Evolutionary conservation across 257 asterid genomes (phyloP), one percentile per base, ranked within the genome.

Genomic region (Datura wrightii): DNA sequence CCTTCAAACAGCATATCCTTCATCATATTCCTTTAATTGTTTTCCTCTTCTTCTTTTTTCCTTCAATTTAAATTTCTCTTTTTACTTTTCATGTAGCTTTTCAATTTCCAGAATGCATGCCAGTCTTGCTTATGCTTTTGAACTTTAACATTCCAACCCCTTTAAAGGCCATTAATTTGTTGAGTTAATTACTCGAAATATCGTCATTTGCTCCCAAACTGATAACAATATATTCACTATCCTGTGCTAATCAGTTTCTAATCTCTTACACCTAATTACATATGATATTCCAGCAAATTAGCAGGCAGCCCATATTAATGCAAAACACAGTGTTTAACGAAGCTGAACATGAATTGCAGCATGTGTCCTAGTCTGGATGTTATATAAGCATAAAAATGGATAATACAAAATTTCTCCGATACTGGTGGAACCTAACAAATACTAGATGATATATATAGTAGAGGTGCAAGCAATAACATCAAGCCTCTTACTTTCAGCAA

Each of bases 1-100:
- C 79, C 19, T 39, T 58, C 19, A 66, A 56, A 52, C 44, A 79
- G 90, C 90, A 88, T 84, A 89, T 91, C 72, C 90, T 70, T 34
- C 14, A 19, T 62, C 37, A 82, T 87, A 84, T 88, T 74, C 88
- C 31, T 24, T 24, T 24, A 24, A 24, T 24, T 24, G 31, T 24
- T 24, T 24, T 24, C 31, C 48, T 44, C 8, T 10, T 2, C 11
- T n/a, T 82, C 65, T 6, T 58, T 44, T 18, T 58, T 58, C 42
- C 42, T 55, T 55, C 66, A 59, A 2, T 15, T 16, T 56, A 56
- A 58, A 58, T 58, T 9, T 18, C 63, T 16, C 2, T 56, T 39
- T 59, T n/a, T 6, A 8, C 34, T 19, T 60, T 19, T 60, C 67
- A 60, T n/a, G 67, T 60, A 10, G 13, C 39, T 60, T 60, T 60